A percentile compares a stretch with the other conserved stretches of the same genome.
phyloP scores from a whole-genome alignment of 257 asterid genomes.

The Nicotiana tomentosiformis region DNA sequence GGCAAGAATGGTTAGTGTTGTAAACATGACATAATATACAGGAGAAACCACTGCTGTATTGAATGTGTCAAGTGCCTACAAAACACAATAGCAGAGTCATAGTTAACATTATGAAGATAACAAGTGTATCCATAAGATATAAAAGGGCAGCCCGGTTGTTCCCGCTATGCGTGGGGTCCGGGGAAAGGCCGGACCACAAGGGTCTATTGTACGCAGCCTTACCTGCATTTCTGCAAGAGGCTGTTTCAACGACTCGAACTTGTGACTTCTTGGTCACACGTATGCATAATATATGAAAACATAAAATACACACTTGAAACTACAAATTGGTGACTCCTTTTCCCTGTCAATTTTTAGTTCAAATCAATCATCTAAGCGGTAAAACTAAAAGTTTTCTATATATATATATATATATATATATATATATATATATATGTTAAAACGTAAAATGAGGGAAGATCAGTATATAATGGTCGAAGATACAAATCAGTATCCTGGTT shows the following conservation, averaged over 20 bases:
- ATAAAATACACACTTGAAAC: neutral
- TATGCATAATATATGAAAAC: neutral
- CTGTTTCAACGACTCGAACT: too few species aligned
- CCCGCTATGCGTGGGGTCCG: too few species aligned
- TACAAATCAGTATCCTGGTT: too few species aligned
- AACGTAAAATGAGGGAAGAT: neutral
- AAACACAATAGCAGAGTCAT: neutral
- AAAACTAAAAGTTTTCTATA: too few species aligned
- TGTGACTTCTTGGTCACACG: too few species aligned
- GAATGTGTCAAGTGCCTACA: conserved; percentile 33
- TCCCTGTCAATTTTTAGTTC: neutral
- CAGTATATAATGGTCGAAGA: neutral
- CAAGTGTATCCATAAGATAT: neutral
- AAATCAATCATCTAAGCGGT: neutral
- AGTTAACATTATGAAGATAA: neutral
- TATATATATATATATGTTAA: neutral
- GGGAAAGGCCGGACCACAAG: too few species aligned
- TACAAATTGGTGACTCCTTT: neutral
- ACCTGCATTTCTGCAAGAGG: too few species aligned
- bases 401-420: too few species aligned
- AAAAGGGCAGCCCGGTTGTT: too few species aligned
- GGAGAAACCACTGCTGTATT: conserved; percentile 40
- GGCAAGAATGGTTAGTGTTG: conserved; percentile 34
- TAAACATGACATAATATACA: conserved; percentile 36
- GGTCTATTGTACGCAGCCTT: too few species aligned